Conservation (phyloP, 75 land plant genomes). For the Isoetes taiwanensis region DNA sequence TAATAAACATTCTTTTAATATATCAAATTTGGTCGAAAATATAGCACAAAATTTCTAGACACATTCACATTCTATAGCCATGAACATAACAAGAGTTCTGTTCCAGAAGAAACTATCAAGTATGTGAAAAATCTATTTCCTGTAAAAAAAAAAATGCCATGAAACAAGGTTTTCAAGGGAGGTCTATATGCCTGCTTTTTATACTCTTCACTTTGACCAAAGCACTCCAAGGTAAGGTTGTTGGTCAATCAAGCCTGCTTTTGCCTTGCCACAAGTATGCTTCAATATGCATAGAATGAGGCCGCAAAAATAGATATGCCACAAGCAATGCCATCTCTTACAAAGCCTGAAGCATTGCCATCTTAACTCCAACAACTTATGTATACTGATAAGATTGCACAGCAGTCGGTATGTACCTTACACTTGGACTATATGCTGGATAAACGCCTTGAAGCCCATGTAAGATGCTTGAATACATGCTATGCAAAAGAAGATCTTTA, state of each 20-base stretch:
- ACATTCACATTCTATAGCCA: too few relatives aligned
- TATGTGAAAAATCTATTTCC: too few relatives aligned
- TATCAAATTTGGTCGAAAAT: too few relatives aligned
- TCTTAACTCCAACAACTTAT: background rate
- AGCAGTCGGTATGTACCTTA: slow-evolving; percentile 33
- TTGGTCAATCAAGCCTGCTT: too few relatives aligned
- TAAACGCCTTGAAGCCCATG: slow-evolving; percentile 64
- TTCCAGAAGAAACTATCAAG: too few relatives aligned
- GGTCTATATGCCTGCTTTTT: background rate
- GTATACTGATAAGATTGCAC: background rate
- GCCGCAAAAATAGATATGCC: slow-evolving; percentile 62
- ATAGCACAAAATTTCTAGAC: too few relatives aligned
- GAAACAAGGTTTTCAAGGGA: too few relatives aligned
- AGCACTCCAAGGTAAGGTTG: too few relatives aligned
- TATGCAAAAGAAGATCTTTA: slow-evolving; percentile 35
- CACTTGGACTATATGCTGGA: slow-evolving; percentile 75
- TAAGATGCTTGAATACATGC: slow-evolving; percentile 77
- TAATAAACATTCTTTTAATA: too few relatives aligned
- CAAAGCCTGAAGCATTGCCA: slow-evolving; percentile 92
- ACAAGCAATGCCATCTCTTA: slow-evolving; percentile 89
- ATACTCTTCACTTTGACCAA: background rate
- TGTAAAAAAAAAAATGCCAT: too few relatives aligned
- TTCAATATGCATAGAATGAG: slow-evolving; percentile 52
- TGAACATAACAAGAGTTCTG: too few relatives aligned
- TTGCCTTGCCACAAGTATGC: slow-evolving; percentile 74